These are phyloP conservation scores for Xylaria sp. DNA, from an alignment of 495 filamentous ascomycete genomes.

Conservation along the genomic window DNA sequence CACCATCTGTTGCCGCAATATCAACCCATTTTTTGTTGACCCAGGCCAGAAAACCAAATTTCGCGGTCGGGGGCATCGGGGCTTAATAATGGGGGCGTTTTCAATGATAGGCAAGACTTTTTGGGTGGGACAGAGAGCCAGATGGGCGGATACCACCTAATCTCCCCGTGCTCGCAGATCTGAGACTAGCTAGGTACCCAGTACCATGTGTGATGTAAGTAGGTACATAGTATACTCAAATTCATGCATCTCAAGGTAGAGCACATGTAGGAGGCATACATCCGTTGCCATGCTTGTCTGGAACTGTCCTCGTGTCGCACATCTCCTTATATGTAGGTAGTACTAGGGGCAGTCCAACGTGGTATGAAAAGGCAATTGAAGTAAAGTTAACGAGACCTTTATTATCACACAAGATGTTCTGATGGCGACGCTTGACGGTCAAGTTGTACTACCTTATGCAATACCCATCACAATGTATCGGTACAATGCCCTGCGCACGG, in stretches of 20 bases:
- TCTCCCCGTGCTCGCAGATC: conserved; percentile 9
- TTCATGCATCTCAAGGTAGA: no score
- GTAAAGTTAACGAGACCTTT: background rate
- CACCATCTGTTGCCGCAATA: background rate
- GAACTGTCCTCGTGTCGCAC: background rate
- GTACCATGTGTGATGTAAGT: background rate
- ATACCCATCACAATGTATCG: background rate
- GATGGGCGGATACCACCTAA: conserved; percentile 23
- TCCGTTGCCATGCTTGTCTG: background rate
- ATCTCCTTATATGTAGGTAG: background rate
- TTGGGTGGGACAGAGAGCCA: conserved; percentile 3
- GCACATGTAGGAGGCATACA: no score
- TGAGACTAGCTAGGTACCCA: background rate
- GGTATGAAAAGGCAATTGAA: background rate
- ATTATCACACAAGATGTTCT: background rate
- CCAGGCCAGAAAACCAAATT: background rate
- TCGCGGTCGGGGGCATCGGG: background rate
- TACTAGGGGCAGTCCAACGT: background rate
- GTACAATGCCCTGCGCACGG: background rate
- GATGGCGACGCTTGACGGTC: background rate
- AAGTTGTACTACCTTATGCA: background rate
- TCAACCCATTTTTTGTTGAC: conserved; percentile 2
- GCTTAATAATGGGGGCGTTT: background rate
- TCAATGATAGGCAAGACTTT: background rate
- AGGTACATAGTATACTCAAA: no score